Conservation (phyloP, 495 filamentous ascomycete species). For the Aspergillus incahuasiensis region DNA sequence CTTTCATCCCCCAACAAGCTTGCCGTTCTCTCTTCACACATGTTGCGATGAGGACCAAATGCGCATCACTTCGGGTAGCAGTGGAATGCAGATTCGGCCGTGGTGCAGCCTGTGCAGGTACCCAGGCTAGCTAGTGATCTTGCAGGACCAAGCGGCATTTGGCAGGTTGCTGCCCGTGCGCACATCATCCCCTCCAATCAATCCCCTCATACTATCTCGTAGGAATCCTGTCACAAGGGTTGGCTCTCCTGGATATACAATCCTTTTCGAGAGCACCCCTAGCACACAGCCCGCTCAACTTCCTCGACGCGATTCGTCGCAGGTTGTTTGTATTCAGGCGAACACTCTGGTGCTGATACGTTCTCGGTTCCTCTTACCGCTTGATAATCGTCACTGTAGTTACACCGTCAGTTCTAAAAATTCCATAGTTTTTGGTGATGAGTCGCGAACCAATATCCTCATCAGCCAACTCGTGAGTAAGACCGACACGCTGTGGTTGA, state of each 20-base stretch:
- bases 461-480: conserved; percentile 86
- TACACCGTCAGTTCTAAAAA: conserved; percentile 32
- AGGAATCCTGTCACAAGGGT: conserved; percentile 29
- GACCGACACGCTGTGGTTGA: conserved; percentile 92
- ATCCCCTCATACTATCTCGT: conserved; percentile 31
- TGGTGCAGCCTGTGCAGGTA: conserved; percentile 20
- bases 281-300: conserved; percentile 26
- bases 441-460: conserved; percentile 87
- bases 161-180: conserved; percentile 34
- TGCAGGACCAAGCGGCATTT: conserved; percentile 24
- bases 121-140: conserved; percentile 20
- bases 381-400: conserved; percentile 87
- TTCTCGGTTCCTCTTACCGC: conserved; percentile 53
- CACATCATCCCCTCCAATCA: conserved; percentile 28
- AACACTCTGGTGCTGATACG: conserved; percentile 23
- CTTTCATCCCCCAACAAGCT: conserved; percentile 8
- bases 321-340: conserved; percentile 26
- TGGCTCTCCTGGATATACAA: conserved; percentile 18
- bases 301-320: conserved; percentile 28
- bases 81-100: conserved; percentile 17
- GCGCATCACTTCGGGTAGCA: conserved; percentile 17
- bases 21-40: conserved; percentile 5
- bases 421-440: not conserved
- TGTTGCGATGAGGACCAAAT: conserved; percentile 7
- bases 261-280: conserved; percentile 18